Base-by-base conservation (phyloP, 768 basidiomycete genomes). In the Mycena venus region DNA sequence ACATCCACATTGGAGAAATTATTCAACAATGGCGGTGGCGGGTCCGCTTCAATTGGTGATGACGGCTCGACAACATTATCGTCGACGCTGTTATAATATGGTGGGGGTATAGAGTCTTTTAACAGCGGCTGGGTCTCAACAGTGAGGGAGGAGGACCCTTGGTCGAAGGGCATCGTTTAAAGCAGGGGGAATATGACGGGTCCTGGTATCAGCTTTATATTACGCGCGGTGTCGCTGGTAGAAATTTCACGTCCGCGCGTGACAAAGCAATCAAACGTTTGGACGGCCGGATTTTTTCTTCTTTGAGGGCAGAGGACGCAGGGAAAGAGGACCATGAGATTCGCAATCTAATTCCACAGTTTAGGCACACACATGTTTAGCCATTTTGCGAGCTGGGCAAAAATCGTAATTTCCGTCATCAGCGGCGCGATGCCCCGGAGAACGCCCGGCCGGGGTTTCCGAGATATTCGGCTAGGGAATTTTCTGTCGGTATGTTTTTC, bases 91-190 rank as follows among this genome's bases (percentile, higher is more conserved):
- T 82, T 76, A 78, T 91, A 91, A 34, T 88, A 89, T 64, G 87
- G 82, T 59, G 86, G 86, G 1, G 49, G 49, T n/a, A n/a, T n/a
- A 70, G 82, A 82, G 75, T 87, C 85, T 75, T 84, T 80, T 81
- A 94, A 87, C 82, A 94, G 87, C 65, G 92, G 89, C 72, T 85
- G 87, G 59, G 91, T 88, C 83, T 92, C 90, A 74, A 85, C 84
- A 62, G 72, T 6, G 56, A 61, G 31, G 74, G 87, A 82, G 75
- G 88, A 84, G 80, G 83, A 83, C 82, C 86, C 83, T 74, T 87
- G 83, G 79, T 84, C 80, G 82, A 83, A 81, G 80, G 83, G 82
- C 89, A 89, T 89, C 81, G 85, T 51, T 21, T 29, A 68, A 75
- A 62, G 73, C 68, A 63, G 63, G 64, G 81, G 81, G 78, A 79